Evolutionary conservation across 805 yeast genomes (phyloP), one percentile per base, ranked within the genome.

Genomic region (Pichia cephalocereana): DNA sequence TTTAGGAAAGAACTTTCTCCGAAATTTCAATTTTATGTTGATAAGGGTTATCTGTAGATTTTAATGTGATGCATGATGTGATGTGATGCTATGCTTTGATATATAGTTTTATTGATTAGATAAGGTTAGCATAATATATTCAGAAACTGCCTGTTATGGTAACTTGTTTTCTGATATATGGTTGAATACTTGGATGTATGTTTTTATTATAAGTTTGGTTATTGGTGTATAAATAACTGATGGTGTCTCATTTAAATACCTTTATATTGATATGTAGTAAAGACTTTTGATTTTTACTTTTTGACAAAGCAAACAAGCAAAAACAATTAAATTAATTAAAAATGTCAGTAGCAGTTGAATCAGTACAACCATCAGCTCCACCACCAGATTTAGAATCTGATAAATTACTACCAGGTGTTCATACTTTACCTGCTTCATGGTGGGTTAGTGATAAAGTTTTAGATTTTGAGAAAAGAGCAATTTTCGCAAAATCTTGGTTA

Each of bases 371-470:
- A 15, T 41, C 54, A 14, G 56, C 62, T 4, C 62, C 63, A 40
- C 67, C 68, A 23, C 56, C 52, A 28, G 63, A 57, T 44, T 52
- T 49, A 11, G 54, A 57, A 31, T 59, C 52, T n/a, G 69, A 61
- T n/a, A 59, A 56, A 38, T 50, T 64, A 36, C 52, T 64, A 37
- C 71, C 70, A 23, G 71, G 72, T 30, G 67, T 66, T 50, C 79
- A 78, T 62, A 79, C 84, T 0, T 68, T 79, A 42, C 84, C 84
- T 30, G 80, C 83, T 11, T 75, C 81, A 18, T 79, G 83, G 83
- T 79, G 82, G 82, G 75, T 76, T 18, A 75, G 81, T 11, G 77
- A 75, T 47, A 75, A 75, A 51, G 74, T 79, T 43, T 75, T 74
- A 56, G 82, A 79, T 41, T 66, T 77, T 48, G 84, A 79, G 58